These are phyloP conservation scores for Suillus cothurnatus DNA, from an alignment of 768 basidiomycete genomes.

Conservation along the genomic window DNA sequence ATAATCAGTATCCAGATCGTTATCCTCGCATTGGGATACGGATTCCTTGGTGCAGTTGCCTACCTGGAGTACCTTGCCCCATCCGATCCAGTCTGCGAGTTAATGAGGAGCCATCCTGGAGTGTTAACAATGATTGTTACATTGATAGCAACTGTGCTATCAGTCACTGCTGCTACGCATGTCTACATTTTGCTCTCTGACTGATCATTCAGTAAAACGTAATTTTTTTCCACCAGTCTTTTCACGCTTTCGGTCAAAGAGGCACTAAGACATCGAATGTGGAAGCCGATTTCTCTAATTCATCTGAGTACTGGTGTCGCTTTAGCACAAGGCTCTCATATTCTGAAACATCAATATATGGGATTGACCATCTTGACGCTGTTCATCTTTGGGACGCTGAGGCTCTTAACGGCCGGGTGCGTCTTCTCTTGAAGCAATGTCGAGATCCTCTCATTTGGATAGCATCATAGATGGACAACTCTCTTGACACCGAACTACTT, in stretches of 20 bases:
- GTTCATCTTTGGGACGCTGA: constrained; percentile 8
- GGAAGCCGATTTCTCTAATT: constrained; percentile 11
- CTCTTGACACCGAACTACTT: constrained; percentile 13
- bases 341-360: background rate
- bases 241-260: constrained; percentile 14
- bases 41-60: constrained; percentile 11
- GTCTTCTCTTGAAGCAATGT: background rate
- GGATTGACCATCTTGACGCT: background rate
- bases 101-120: constrained; percentile 3
- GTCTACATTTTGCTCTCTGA: background rate
- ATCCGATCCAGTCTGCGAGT: background rate
- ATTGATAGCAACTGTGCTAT: constrained; percentile 7
- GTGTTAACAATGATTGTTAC: constrained; percentile 7
- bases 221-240: background rate
- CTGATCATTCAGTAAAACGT: background rate
- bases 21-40: constrained; percentile 10
- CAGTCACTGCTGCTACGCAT: background rate
- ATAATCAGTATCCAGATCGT: background rate
- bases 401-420: constrained; percentile 11
- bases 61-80: constrained; percentile 2
- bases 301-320: constrained; percentile 9
- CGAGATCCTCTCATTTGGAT: background rate
- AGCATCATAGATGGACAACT: constrained; percentile 15
- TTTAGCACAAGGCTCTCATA: constrained; percentile 2
- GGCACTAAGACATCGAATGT: constrained; percentile 14